Evolutionary conservation across 2,329 filamentous ascomycete species (phyloP), one percentile per base, ranked within the genome.

Genomic region (Albophoma yamanashiensis): DNA sequence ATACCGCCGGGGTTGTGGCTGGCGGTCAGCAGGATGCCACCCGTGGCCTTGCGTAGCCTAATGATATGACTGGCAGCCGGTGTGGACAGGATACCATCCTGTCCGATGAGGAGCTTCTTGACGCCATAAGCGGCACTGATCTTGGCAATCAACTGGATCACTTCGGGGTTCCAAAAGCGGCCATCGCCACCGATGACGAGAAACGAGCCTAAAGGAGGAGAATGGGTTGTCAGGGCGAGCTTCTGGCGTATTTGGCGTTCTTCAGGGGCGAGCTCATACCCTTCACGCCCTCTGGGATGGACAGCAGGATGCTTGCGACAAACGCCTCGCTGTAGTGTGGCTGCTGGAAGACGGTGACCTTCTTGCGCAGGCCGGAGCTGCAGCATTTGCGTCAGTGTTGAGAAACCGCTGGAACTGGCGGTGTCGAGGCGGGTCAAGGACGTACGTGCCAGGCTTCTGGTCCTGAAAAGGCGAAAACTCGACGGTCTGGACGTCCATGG

Each of bases 391-490:
- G 63, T 66, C 56, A 67, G 63, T 39, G 39, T 43, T 38, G 52
- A 56, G 42, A n/a, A 52, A 20, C 42, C 5, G 1, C 4, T 58
- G 38, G n/a, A 39, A 50, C 17, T 17, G 57, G 60, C 56, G 58
- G 59, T 47, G 56, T 61, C 55, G 39, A 40, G 68, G 69, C 66
- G 69, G 71, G 71, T 71, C 63, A 63, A 65, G 66, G 67, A 92
- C 93, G 78, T 86, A 97, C 93, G 93, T 97, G 84, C 93, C 93
- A 65, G 93, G 92, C 84, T 99, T 99, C 84, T 99, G 94, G 83
- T 97, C 94, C 65, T 88, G 83, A 77, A 94, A 97, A 62, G 92
- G 85, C 75, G 86, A 86, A 75, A 96, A 86, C 68, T 89, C 84
- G 70, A 97, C 89, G 59, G 88, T 91, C 76, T 90, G 83, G 76